Percentiles rank a stretch among this genome's conserved stretches.
Evolutionary conservation across 768 basidiomycete species (phyloP).

Genomic region (Gyrodon lividus): DNA sequence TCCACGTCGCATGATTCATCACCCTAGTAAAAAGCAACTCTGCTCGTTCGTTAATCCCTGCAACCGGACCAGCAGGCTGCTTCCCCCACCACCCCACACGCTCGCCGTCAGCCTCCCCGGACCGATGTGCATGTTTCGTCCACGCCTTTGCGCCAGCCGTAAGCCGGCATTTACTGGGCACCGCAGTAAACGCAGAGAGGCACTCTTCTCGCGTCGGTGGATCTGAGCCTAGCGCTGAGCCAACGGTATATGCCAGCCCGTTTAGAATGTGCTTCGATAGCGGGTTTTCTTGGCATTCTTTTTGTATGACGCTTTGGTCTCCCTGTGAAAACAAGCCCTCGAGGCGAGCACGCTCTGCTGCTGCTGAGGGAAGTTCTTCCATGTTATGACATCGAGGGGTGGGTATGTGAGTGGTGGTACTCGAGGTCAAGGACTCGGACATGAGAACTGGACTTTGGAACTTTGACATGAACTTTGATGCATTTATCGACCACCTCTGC

Average conservation of each 20-base stretch:
- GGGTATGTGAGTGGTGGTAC: constrained; percentile 5
- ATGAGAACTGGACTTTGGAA: too few species aligned
- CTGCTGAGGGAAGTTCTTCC: constrained; percentile 43
- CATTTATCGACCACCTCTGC: constrained; percentile 11
- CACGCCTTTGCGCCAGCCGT: constrained; percentile 63
- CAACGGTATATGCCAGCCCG: constrained; percentile 57
- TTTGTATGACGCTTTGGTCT: constrained; percentile 10
- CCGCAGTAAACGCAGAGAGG: constrained; percentile 47
- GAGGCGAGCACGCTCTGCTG: constrained; percentile 37
- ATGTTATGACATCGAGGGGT: constrained; percentile 44
- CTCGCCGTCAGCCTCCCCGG: constrained; percentile 20
- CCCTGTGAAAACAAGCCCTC: constrained; percentile 11
- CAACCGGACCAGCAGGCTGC: constrained; percentile 50
- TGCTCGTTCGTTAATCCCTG: constrained; percentile 51
- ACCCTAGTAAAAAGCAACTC: constrained; percentile 52
- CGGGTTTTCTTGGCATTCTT: constrained; percentile 24
- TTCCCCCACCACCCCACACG: constrained; percentile 57
- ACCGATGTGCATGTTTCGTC: constrained; percentile 65
- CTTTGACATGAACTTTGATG: neutral
- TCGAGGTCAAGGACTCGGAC: neutral
- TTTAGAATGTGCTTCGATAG: constrained; percentile 46
- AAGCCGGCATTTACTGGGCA: constrained; percentile 49
- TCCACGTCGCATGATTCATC: constrained; percentile 53
- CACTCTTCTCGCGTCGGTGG: constrained; percentile 53
- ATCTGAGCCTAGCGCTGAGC: constrained; percentile 53